These are phyloP conservation scores for Salvia splendens DNA, from an alignment of 257 asterid genomes.

Conservation along the genomic window DNA sequence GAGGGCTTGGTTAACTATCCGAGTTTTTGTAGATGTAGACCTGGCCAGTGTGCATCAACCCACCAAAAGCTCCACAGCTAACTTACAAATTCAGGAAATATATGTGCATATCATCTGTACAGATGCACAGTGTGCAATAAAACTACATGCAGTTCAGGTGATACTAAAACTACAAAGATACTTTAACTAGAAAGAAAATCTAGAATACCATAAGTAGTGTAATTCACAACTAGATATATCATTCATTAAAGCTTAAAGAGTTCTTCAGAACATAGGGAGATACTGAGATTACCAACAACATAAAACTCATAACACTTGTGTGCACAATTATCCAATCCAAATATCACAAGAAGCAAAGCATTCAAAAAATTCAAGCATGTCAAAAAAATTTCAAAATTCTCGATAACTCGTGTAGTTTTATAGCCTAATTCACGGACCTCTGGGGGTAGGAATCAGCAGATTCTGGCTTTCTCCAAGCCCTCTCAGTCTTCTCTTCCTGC, in stretches of 20 bases:
- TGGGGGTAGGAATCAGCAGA: conserved; percentile 52
- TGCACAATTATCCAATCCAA: not conserved
- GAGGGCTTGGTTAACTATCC: not conserved
- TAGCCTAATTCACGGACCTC: conserved; percentile 55
- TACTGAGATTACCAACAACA: not conserved
- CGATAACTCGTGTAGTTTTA: conserved; percentile 1
- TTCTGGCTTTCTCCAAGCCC: conserved; percentile 79
- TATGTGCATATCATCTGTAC: not conserved
- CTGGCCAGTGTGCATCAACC: not conserved
- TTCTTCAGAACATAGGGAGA: not conserved
- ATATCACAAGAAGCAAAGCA: conserved; percentile 10
- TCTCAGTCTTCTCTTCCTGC: conserved; percentile 52
- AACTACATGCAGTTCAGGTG: not conserved
- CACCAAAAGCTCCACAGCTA: not conserved
- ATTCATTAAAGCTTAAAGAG: not conserved
- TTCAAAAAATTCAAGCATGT: conserved; percentile 7
- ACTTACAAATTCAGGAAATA: not conserved
- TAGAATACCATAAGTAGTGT: not conserved
- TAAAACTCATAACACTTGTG: not conserved
- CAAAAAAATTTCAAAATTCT: conserved; percentile 15
- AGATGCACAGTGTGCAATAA: not conserved
- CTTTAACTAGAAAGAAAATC: not conserved
- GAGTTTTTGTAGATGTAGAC: no score
- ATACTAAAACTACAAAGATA: not conserved
- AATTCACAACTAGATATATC: conserved; percentile 11